phyloP scores from a whole-genome alignment of 2,329 filamentous ascomycete genomes.

The Didymosphaeria variabile region DNA sequence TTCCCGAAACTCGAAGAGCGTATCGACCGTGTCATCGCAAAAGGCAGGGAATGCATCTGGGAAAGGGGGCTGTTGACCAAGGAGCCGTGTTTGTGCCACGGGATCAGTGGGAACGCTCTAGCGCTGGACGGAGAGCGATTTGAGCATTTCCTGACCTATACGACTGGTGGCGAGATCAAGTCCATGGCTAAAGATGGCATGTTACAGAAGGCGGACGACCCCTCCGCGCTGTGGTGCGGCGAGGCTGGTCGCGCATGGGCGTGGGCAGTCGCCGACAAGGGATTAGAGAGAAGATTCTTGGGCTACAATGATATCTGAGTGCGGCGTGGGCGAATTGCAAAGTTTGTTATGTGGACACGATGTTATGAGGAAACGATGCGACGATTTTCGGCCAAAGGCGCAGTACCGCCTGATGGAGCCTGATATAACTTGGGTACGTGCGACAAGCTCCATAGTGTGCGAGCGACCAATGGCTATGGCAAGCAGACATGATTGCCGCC shows the following conservation, averaged over 20 bases:
- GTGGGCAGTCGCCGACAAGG: conserved; percentile 57
- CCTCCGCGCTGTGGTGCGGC: conserved; percentile 60
- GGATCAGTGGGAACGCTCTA: conserved; percentile 71
- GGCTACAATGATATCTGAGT: conserved; percentile 60
- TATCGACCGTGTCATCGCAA: conserved; percentile 63
- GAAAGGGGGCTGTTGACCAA: conserved; percentile 69
- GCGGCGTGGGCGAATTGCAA: neutral
- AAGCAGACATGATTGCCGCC: neutral
- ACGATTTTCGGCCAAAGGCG: conserved; percentile 28
- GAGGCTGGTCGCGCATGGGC: conserved; percentile 60
- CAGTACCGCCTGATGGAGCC: neutral
- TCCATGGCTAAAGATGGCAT: conserved; percentile 62
- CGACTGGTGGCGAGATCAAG: conserved; percentile 65
- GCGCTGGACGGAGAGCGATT: conserved; percentile 60
- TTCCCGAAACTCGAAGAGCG: conserved; percentile 64
- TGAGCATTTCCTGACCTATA: conserved; percentile 67
- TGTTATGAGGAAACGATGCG: conserved; percentile 24
- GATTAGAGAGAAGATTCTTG: conserved; percentile 56
- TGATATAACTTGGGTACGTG: neutral
- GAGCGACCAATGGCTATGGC: neutral
- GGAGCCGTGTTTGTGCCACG: conserved; percentile 72
- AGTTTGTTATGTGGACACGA: neutral
- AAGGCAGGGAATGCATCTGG: conserved; percentile 64
- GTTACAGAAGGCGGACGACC: conserved; percentile 61
- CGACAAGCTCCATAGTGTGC: neutral